Conservation (phyloP, 108 stramenopile species). For the Stephanodiscus triporus region DNA sequence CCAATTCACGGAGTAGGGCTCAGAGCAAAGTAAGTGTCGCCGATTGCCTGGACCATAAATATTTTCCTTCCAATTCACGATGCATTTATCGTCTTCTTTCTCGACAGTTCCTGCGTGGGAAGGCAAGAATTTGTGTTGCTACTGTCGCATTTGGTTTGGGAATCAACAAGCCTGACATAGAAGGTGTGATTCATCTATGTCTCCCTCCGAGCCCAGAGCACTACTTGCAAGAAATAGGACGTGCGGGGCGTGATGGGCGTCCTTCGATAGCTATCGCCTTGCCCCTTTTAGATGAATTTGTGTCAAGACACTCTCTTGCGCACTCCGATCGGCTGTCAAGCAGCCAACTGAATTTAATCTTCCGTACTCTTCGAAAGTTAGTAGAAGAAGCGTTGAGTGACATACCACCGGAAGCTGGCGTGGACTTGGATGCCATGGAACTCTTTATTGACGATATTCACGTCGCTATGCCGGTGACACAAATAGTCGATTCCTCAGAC, state of each 20-base stretch:
- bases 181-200: conserved; percentile 86
- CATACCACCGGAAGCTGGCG: conserved; percentile 38
- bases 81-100: not conserved
- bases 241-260: conserved; percentile 96
- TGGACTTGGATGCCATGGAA: conserved; percentile 20
- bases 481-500: conserved; percentile 57
- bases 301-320: conserved; percentile 72
- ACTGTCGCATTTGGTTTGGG: conserved; percentile 98
- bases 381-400: conserved; percentile 48
- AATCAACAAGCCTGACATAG: conserved; percentile 95
- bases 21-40: conserved; percentile 69
- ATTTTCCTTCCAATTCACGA: not conserved
- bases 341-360: conserved; percentile 65
- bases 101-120: conserved; percentile 78
- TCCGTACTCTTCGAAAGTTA: conserved; percentile 44
- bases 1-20: conserved; percentile 65
- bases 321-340: conserved; percentile 74
- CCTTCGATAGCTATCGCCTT: conserved; percentile 77
- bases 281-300: conserved; percentile 72
- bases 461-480: conserved; percentile 63
- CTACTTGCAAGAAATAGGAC: conserved; percentile 96
- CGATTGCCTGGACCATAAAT: not conserved
- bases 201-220: conserved; percentile 91
- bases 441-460: conserved; percentile 43
- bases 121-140: conserved; percentile 90